A percentile compares a stretch with the other conserved stretches of the same genome.
phyloP scores from a whole-genome alignment of 495 filamentous ascomycete genomes.

The Lophium mytilinum region DNA sequence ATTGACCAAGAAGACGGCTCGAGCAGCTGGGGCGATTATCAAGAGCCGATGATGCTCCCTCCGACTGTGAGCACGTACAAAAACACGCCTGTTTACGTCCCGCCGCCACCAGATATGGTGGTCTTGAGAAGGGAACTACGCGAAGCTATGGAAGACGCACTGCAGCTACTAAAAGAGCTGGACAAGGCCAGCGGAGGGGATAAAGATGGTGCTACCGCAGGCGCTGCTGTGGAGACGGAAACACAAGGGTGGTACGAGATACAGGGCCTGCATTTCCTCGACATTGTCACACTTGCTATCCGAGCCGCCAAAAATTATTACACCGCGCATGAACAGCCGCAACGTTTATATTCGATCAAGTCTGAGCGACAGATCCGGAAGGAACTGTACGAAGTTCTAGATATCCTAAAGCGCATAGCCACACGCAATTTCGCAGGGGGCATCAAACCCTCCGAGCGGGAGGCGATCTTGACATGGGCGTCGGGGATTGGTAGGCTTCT shows the following conservation, averaged over 20 bases:
- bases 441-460: constrained; percentile 63
- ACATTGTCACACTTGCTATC: constrained; percentile 87
- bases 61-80: constrained; percentile 96
- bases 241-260: constrained; percentile 69
- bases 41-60: constrained; percentile 71
- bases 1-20: constrained; percentile 45
- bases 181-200: constrained; percentile 23
- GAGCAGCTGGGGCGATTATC: constrained; percentile 48
- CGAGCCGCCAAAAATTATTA: constrained; percentile 93
- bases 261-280: constrained; percentile 83
- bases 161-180: constrained; percentile 49
- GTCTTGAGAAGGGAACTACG: constrained; percentile 69
- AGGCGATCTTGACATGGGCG: constrained; percentile 69
- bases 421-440: constrained; percentile 80
- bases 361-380: constrained; percentile 71
- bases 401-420: constrained; percentile 84
- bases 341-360: constrained; percentile 75
- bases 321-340: constrained; percentile 72
- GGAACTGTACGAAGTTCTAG: constrained; percentile 77
- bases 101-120: constrained; percentile 75
- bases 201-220: neutral
- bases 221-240: constrained; percentile 30
- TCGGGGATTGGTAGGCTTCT: constrained; percentile 65
- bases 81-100: constrained; percentile 72
- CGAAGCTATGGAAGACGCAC: constrained; percentile 55